Percentiles rank a stretch among this genome's conserved stretches.
Conservation (phyloP, 139 green algal species). For the Coelastrella sp. region DNA sequence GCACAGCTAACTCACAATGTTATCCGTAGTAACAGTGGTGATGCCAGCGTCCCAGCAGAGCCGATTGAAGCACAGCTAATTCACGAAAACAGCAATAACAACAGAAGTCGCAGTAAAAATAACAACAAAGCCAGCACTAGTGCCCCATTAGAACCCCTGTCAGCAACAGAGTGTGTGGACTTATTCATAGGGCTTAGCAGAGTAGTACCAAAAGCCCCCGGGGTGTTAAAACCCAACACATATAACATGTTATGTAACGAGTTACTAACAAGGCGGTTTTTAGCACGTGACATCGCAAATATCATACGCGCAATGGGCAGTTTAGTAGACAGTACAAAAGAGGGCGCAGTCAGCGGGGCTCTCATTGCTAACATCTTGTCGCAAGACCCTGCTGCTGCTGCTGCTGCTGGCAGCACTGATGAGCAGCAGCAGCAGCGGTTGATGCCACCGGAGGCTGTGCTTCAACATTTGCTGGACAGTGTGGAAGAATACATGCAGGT, state of each 20-base stretch:
- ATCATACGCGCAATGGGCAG: constrained; percentile 16
- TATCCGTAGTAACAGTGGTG: too few species aligned
- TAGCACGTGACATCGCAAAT: background rate
- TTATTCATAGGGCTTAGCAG: constrained; percentile 33
- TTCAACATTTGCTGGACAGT: background rate
- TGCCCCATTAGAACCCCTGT: background rate
- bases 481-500: background rate
- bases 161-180: constrained; percentile 11
- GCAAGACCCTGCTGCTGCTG: constrained; percentile 14
- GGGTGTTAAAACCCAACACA: background rate
- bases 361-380: background rate
- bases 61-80: too few species aligned
- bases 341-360: background rate
- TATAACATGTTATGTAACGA: background rate
- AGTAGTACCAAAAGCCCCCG: constrained; percentile 18
- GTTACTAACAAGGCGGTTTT: background rate
- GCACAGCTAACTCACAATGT: too few species aligned
- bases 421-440: constrained; percentile 25
- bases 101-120: too few species aligned
- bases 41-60: too few species aligned
- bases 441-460: constrained; percentile 7
- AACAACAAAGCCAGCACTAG: too few species aligned
- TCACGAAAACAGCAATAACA: too few species aligned
- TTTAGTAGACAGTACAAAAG: background rate
- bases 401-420: background rate